These are phyloP conservation scores for Aspergillus neotritici DNA, from an alignment of 2,329 filamentous ascomycete species.

Conservation along the genomic window DNA sequence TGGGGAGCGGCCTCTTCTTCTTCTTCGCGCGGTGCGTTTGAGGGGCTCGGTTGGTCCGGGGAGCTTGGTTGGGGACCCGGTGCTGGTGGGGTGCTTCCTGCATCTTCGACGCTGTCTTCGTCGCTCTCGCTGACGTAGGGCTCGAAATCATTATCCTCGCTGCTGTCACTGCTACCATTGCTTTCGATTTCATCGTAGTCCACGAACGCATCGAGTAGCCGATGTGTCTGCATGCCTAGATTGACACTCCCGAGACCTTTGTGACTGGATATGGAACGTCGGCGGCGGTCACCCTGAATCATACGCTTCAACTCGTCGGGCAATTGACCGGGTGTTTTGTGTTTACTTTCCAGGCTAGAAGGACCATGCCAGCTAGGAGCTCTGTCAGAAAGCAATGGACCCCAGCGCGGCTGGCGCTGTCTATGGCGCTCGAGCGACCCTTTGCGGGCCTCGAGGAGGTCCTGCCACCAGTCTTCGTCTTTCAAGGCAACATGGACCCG, in stretches of 20 bases:
- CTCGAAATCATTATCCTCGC: conserved; percentile 39
- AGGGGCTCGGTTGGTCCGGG: neutral
- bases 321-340: conserved; percentile 40
- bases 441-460: conserved; percentile 53
- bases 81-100: neutral
- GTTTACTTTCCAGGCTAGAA: conserved; percentile 47
- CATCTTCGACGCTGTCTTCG: conserved; percentile 18
- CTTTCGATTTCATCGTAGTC: conserved; percentile 45
- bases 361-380: conserved; percentile 48
- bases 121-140: conserved; percentile 37
- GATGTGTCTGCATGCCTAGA: conserved; percentile 70
- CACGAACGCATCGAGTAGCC: conserved; percentile 59
- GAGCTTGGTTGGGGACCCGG: neutral
- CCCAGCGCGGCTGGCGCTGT: conserved; percentile 12
- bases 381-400: conserved; percentile 33
- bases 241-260: conserved; percentile 54
- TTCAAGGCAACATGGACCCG: conserved; percentile 62
- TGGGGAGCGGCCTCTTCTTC: conserved; percentile 4
- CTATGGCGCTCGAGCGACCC: conserved; percentile 13
- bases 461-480: conserved; percentile 77
- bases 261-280: conserved; percentile 44
- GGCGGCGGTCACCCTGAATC: conserved; percentile 55
- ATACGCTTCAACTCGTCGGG: conserved; percentile 58
- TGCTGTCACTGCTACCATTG: conserved; percentile 37
- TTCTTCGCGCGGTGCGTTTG: neutral